Evolutionary conservation across 768 basidiomycete genomes (phyloP), one percentile per base, ranked within the genome.

Genomic region (Tylopilus rubrobrunneus): DNA sequence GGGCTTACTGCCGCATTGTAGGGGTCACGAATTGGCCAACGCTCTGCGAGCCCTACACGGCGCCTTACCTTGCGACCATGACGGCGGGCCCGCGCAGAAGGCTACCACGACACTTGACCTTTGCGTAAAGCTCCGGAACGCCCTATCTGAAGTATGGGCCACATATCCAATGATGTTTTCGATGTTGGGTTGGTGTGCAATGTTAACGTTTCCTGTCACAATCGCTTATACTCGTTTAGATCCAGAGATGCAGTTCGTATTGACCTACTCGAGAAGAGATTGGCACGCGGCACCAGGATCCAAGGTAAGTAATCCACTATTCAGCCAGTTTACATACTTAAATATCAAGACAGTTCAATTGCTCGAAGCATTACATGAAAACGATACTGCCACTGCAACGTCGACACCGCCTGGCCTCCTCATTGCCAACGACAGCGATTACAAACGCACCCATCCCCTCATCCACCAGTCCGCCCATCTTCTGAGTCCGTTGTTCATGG

Each of bases 401-500:
- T 83, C 83, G 5, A 83, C 82, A 29, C 92, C 96, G 1, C 75
- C 86, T 0, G 97, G 97, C 5, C 77, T 99, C 5, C 77, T 98
- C 28, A 82, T 98, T 55, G 96, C 97, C 39, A 99, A 99, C 67
- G 97, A 99, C 73, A 88, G 84, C 56, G 96, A 98, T 64, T 81
- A 87, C 71, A 96, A 91, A 67, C 86, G 97, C 34, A 89, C 93
- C 2, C 94, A 98, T 68, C 82, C 98, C 60, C 86, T 99, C 59
- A 96, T 99, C 46, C 97, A 98, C 73, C 97, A 98, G 68, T 89
- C 90, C n/a, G 86, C 93, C 3, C 83, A 96, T 48, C 81, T 99
- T 34, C 94, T 95, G 0, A 90, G 87, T 49, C 92, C 94, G 1
- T 84, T 91, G 3, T 78, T 98, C 56, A 86, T 97, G 81, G 95